These are phyloP conservation scores for Podaxis mareebaensis DNA, from an alignment of 768 basidiomycete genomes.

Conservation along the genomic window DNA sequence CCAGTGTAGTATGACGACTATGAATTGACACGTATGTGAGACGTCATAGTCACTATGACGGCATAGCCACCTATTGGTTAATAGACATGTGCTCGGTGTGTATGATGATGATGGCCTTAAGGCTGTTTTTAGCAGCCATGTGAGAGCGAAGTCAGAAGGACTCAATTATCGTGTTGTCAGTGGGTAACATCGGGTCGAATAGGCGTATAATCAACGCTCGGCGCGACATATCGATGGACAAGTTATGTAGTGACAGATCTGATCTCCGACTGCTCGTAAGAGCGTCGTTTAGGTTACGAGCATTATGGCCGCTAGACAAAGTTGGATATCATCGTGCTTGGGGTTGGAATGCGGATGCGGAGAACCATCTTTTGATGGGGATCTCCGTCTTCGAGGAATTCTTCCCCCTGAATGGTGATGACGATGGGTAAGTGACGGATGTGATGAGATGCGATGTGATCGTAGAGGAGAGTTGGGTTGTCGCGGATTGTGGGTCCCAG, in stretches of 20 bases:
- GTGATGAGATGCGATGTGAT: not conserved
- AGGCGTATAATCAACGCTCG: not conserved
- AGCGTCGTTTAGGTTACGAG: not conserved
- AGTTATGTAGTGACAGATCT: not conserved
- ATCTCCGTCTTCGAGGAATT: constrained; percentile 82
- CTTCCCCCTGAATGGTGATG: constrained; percentile 49
- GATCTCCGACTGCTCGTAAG: not conserved
- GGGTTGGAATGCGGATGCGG: constrained; percentile 45
- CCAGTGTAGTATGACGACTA: too few species aligned
- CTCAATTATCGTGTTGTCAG: not conserved
- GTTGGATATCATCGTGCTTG: not conserved
- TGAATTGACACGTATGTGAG: too few species aligned
- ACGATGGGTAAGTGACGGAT: not conserved
- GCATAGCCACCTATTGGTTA: too few species aligned
- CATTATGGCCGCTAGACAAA: not conserved
- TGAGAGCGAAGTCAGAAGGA: not conserved
- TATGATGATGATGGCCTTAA: not conserved
- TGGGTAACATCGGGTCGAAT: not conserved
- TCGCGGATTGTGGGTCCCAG: constrained; percentile 8
- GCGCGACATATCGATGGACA: not conserved
- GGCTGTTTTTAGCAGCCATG: not conserved
- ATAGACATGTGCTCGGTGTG: not conserved
- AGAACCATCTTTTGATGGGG: constrained; percentile 85
- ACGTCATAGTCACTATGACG: too few species aligned
- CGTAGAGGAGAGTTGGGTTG: not conserved